Percentiles rank a stretch among this genome's conserved stretches.
phyloP scores from a whole-genome alignment of 345 rosid genomes.

The Dipteronia dyeriana region DNA sequence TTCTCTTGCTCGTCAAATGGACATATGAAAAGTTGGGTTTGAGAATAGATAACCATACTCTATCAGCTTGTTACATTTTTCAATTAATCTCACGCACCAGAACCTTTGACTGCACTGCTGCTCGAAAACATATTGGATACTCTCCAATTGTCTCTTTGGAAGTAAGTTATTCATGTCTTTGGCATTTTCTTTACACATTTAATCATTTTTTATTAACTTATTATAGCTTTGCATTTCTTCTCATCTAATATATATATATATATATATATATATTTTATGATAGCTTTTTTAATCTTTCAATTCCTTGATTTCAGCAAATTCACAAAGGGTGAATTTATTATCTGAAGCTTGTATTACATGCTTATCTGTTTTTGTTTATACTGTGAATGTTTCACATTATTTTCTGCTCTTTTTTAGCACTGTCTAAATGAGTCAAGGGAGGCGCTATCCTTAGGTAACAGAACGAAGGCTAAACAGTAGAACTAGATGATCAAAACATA shows the following conservation, averaged over 20 bases:
- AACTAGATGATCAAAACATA: neutral
- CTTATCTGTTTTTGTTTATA: neutral
- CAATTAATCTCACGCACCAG: conserved; percentile 67
- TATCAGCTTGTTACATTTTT: conserved; percentile 51
- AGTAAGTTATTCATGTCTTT: conserved; percentile 44
- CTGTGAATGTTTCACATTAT: neutral
- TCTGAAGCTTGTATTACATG: neutral
- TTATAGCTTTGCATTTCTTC: conserved; percentile 8
- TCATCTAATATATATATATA: no score
- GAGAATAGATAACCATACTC: conserved; percentile 35
- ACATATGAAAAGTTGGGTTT: conserved; percentile 47
- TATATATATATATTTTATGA: no score
- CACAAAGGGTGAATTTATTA: neutral
- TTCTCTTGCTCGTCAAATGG: conserved; percentile 53
- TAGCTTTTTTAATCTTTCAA: neutral
- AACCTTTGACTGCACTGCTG: conserved; percentile 82
- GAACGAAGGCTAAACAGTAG: neutral
- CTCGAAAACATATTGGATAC: conserved; percentile 71
- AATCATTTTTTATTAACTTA: neutral
- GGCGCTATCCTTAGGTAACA: neutral
- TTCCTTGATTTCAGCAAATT: neutral
- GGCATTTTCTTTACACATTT: neutral
- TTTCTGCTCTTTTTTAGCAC: neutral
- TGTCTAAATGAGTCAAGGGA: neutral
- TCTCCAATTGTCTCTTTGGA: conserved; percentile 63